Percentiles rank a stretch among this genome's conserved stretches.
Evolutionary conservation across 768 basidiomycete species (phyloP).

Genomic region (Rhodotorula kratochvilovae): DNA sequence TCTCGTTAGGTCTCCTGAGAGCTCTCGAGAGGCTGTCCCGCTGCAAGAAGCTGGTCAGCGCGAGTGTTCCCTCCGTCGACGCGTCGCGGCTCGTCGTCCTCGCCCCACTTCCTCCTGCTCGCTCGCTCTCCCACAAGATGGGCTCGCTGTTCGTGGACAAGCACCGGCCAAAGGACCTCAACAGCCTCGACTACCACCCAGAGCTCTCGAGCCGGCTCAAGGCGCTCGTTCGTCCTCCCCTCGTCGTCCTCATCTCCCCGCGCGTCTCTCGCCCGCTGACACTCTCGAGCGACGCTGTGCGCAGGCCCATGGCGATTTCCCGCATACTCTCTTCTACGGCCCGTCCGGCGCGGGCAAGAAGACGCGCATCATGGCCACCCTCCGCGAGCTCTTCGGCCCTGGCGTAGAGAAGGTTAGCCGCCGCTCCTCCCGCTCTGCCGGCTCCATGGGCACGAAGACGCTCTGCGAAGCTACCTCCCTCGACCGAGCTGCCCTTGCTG

Average conservation of each 20-base stretch:
- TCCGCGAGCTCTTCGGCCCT: slow-evolving; percentile 80
- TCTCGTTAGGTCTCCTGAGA: too few relatives aligned
- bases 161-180: slow-evolving; percentile 79
- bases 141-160: slow-evolving; percentile 49
- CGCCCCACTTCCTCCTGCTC: neutral
- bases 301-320: slow-evolving; percentile 88
- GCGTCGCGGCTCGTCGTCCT: neutral
- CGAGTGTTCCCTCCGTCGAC: neutral
- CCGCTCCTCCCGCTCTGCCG: neutral
- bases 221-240: neutral
- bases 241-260: slow-evolving; percentile 51
- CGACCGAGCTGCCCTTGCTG: too few relatives aligned
- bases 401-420: slow-evolving; percentile 79
- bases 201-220: slow-evolving; percentile 64
- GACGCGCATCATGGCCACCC: slow-evolving; percentile 83
- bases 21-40: neutral
- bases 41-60: neutral
- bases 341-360: slow-evolving; percentile 98
- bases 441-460: neutral
- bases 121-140: slow-evolving; percentile 41
- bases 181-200: slow-evolving; percentile 81
- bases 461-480: neutral
- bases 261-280: slow-evolving; percentile 57
- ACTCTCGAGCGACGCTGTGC: neutral
- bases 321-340: slow-evolving; percentile 95